Percentiles rank a stretch among this genome's conserved stretches.
phyloP scores from a whole-genome alignment of 495 filamentous ascomycete genomes.

The Lichenothelia convexa region DNA sequence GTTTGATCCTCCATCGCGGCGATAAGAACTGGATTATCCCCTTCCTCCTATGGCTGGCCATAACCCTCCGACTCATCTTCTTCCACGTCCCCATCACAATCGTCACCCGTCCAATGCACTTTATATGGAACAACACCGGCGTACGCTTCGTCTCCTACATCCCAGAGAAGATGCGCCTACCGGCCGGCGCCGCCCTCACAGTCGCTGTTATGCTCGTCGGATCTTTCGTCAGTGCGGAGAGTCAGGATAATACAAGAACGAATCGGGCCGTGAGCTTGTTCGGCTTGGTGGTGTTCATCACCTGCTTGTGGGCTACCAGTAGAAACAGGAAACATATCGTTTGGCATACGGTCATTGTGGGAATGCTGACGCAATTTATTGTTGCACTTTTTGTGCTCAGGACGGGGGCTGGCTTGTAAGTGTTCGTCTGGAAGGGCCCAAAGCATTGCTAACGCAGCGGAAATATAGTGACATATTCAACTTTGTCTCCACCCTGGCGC shows the following conservation, averaged over 20 bases:
- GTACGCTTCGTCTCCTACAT: slow-evolving; percentile 31
- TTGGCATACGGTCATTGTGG: slow-evolving; percentile 80
- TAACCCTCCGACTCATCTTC: slow-evolving; percentile 54
- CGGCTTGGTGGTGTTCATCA: slow-evolving; percentile 57
- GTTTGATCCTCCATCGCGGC: slow-evolving; percentile 50
- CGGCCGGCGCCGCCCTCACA: slow-evolving; percentile 37
- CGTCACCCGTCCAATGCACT: slow-evolving; percentile 43
- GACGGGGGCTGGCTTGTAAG: slow-evolving; percentile 27
- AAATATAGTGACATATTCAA: slow-evolving; percentile 79
- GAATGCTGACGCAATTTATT: slow-evolving; percentile 77
- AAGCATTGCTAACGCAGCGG: too few relatives aligned
- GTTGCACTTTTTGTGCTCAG: slow-evolving; percentile 74
- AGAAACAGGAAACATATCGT: slow-evolving; percentile 48
- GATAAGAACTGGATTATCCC: slow-evolving; percentile 72
- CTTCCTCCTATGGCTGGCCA: slow-evolving; percentile 61
- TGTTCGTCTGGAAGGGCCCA: too few relatives aligned
- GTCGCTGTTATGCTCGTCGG: slow-evolving; percentile 59
- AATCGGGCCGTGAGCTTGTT: slow-evolving; percentile 68
- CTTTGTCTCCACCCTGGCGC: slow-evolving; percentile 58
- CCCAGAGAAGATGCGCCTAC: slow-evolving; percentile 43
- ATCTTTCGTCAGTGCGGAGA: slow-evolving; percentile 49
- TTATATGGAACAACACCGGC: slow-evolving; percentile 45
- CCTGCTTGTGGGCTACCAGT: slow-evolving; percentile 47
- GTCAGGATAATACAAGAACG: slow-evolving; percentile 53
- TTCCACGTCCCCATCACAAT: slow-evolving; percentile 52